phyloP scores from a whole-genome alignment of 1,139 yeast species.

The Protomyces lactucae-debilis region DNA sequence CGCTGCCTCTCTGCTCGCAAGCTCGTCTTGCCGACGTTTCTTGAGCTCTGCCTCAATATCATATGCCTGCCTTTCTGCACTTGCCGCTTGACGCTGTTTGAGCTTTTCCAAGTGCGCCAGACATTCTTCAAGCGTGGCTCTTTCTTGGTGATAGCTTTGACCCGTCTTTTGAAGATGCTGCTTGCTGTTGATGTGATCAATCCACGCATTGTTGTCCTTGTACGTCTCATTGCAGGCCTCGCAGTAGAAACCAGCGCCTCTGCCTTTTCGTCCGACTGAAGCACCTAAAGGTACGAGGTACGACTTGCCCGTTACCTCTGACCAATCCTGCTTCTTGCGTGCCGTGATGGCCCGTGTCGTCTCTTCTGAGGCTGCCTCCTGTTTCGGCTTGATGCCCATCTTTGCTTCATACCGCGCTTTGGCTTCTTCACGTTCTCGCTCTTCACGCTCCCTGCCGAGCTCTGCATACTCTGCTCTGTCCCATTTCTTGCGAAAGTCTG shows the following conservation, averaged over 20 bases:
- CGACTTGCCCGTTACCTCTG: constrained; percentile 43
- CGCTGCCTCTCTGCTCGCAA: constrained; percentile 37
- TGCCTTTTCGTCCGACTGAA: constrained; percentile 50
- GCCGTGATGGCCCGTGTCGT: constrained; percentile 37
- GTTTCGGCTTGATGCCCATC: constrained; percentile 4
- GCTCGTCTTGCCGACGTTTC: constrained; percentile 22
- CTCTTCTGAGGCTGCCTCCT: constrained; percentile 3
- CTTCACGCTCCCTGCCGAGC: constrained; percentile 25
- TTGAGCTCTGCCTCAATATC: constrained; percentile 46
- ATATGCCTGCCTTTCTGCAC: constrained; percentile 43
- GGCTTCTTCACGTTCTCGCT: constrained; percentile 23
- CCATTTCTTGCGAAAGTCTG: constrained; percentile 26
- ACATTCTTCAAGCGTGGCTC: constrained; percentile 42
- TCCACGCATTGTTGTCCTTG: constrained; percentile 71
- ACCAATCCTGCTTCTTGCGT: constrained; percentile 31
- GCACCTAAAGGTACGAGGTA: constrained; percentile 47
- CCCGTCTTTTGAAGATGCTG: constrained; percentile 39
- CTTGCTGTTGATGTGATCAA: constrained; percentile 75
- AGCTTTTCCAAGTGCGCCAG: constrained; percentile 38
- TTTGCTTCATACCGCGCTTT: constrained; percentile 26
- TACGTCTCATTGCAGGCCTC: constrained; percentile 72
- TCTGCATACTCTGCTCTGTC: constrained; percentile 26
- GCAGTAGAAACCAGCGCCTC: constrained; percentile 77
- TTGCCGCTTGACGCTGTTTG: constrained; percentile 39
- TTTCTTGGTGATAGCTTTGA: constrained; percentile 36